phyloP scores from a whole-genome alignment of 2,329 filamentous ascomycete genomes.

The Davidsoniella neocaledoniae region DNA sequence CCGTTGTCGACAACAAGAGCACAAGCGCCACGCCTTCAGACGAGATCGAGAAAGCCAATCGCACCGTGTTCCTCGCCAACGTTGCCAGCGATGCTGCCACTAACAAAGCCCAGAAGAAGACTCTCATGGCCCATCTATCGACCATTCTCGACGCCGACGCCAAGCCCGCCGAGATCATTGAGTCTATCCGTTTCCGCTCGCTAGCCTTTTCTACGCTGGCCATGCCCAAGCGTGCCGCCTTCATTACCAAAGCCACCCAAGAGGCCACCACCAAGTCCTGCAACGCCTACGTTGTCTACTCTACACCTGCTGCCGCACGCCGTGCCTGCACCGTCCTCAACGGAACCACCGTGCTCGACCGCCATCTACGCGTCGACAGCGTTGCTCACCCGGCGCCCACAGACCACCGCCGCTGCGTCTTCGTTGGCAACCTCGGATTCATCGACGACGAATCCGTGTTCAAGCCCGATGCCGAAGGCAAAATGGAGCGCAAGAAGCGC shows the following conservation, averaged over 20 bases:
- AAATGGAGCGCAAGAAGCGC: slow-evolving; percentile 54
- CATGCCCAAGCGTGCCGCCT: slow-evolving; percentile 87
- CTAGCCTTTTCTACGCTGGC: slow-evolving; percentile 62
- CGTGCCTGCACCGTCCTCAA: slow-evolving; percentile 65
- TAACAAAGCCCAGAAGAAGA: slow-evolving; percentile 66
- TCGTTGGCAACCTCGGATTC: slow-evolving; percentile 91
- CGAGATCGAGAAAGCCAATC: slow-evolving; percentile 69
- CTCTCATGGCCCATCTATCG: slow-evolving; percentile 57
- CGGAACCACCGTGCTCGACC: slow-evolving; percentile 64
- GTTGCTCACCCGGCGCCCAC: slow-evolving; percentile 71
- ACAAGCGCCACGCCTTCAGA: not conserved
- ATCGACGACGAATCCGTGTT: slow-evolving; percentile 76
- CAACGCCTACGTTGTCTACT: slow-evolving; percentile 89
- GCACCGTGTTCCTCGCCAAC: slow-evolving; percentile 87
- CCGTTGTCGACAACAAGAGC: slow-evolving; percentile 23
- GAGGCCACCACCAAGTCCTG: slow-evolving; percentile 79
- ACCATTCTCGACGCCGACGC: slow-evolving; percentile 47
- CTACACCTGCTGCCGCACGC: slow-evolving; percentile 55
- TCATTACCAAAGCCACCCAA: slow-evolving; percentile 79
- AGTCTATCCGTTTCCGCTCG: slow-evolving; percentile 88
- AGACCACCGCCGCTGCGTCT: slow-evolving; percentile 81
- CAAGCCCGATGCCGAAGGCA: slow-evolving; percentile 45
- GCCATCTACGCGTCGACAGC: slow-evolving; percentile 80
- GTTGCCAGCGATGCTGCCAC: slow-evolving; percentile 70
- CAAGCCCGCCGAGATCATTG: slow-evolving; percentile 51